Base-by-base conservation (phyloP, 2,329 filamentous ascomycete genomes). In the Exophiala viscosa region DNA sequence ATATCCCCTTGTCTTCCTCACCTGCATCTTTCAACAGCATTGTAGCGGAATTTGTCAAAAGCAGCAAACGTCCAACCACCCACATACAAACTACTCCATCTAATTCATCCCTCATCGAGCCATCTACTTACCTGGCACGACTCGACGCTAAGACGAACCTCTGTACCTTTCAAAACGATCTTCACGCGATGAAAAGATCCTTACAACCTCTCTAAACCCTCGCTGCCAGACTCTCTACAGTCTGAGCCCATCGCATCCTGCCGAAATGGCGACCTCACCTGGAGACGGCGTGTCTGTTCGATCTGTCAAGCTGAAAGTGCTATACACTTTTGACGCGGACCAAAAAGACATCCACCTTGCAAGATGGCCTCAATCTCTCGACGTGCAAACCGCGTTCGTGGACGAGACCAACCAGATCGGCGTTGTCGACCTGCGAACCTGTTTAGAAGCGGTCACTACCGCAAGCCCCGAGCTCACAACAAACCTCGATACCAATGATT, bases 251-350 rank as follows among this genome's bases (percentile, higher is more conserved):
- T 10, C 17, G 17, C 18, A 18, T 40, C 20, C 23, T 15, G 18
- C n/a, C 40, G 36, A 32, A 38, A 55, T 58, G 46, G 62, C 57
- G 50, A 60, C 62, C 42, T 64, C 63, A 42, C 62, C 61, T 17
- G 54, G 57, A 48, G 55, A 74, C 72, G 71, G 70, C 71, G 60
- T 69, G 66, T 67, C 67, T 50, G 56, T 80, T 68, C 82, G 79
- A 64, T 74, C 77, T 38, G 86, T 88, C 83, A 83, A 83, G 72
- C 77, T 97, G 71, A 97, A 97, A 78, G 87, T 97, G 45, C 85
- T 95, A 56, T 99, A 97, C 73, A 96, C 90, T 31, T 96, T 97
- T 73, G 91, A 97, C 69, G 85, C 86, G 66, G 86, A 92, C 61
- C 86, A 84, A 73, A 90, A 90, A 71, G 86, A 90, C 59, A 91